A percentile compares a stretch with the other conserved stretches of the same genome.
Evolutionary conservation across 1,284 basidiomycete genomes (phyloP).

Genomic region (Leccinum cinnamomeum): DNA sequence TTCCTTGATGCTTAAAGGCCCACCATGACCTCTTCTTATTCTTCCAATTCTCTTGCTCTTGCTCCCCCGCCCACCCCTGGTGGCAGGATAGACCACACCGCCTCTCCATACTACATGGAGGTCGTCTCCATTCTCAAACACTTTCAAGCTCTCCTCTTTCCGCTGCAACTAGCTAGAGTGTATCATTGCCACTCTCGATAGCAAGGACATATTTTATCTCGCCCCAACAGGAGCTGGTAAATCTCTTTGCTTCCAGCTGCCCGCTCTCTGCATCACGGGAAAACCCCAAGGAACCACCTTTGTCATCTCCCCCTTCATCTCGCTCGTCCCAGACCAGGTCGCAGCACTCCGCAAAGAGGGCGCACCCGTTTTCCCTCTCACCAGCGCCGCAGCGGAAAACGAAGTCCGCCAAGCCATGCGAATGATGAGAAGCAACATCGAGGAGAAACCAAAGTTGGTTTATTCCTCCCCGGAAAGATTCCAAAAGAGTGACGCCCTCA

Average conservation of each 20-base stretch:
- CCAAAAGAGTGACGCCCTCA: slow-evolving; percentile 60
- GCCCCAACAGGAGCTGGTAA: slow-evolving; percentile 99
- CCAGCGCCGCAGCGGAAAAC: slow-evolving; percentile 60
- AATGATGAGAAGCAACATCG: slow-evolving; percentile 40
- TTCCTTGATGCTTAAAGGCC: slow-evolving; percentile 17
- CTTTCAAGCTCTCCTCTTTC: slow-evolving; percentile 74
- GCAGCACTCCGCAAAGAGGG: slow-evolving; percentile 62
- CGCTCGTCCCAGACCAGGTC: slow-evolving; percentile 93
- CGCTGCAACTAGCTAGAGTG: slow-evolving; percentile 87
- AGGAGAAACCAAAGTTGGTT: slow-evolving; percentile 61
- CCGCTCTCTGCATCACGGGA: slow-evolving; percentile 78
- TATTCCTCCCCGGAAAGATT: slow-evolving; percentile 97
- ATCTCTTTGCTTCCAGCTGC: slow-evolving; percentile 83
- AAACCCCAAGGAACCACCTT: slow-evolving; percentile 82
- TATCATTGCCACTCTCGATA: slow-evolving; percentile 78
- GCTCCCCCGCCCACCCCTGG: slow-evolving; percentile 3
- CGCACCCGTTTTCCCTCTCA: slow-evolving; percentile 58
- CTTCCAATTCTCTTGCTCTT: slow-evolving; percentile 1
- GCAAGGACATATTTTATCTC: slow-evolving; percentile 89
- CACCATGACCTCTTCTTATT: slow-evolving; percentile 3
- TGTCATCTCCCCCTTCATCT: slow-evolving; percentile 88
- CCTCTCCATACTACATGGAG: slow-evolving; percentile 52
- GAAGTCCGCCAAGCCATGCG: slow-evolving; percentile 43
- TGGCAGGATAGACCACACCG: not conserved
- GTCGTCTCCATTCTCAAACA: slow-evolving; percentile 60